These are phyloP conservation scores for Yamadazyma songkhlaensis DNA, from an alignment of 1,139 yeast genomes.

Conservation along the genomic window DNA sequence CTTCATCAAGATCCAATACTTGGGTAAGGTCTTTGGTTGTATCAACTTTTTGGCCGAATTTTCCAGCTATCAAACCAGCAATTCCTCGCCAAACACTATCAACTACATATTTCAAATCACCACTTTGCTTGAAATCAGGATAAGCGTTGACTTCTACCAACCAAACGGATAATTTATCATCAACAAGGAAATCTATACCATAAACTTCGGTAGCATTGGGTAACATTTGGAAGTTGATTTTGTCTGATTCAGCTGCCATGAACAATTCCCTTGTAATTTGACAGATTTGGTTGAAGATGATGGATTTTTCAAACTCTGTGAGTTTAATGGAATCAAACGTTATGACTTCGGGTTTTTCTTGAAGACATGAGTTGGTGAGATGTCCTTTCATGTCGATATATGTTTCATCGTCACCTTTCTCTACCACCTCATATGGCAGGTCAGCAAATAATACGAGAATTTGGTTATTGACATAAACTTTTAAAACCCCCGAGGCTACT, in stretches of 20 bases:
- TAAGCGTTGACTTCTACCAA: slow-evolving; percentile 87
- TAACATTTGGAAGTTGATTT: slow-evolving; percentile 86
- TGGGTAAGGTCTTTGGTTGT: slow-evolving; percentile 2
- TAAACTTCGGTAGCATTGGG: slow-evolving; percentile 79
- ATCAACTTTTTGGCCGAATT: slow-evolving; percentile 1
- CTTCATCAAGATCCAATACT: slow-evolving; percentile 1
- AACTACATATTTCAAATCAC: slow-evolving; percentile 68
- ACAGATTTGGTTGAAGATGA: slow-evolving; percentile 55
- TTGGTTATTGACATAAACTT: slow-evolving; percentile 74
- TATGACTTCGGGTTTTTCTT: slow-evolving; percentile 54
- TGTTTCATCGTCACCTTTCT: slow-evolving; percentile 15
- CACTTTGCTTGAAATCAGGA: slow-evolving; percentile 97
- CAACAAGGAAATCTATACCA: slow-evolving; percentile 85
- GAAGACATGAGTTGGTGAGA: slow-evolving; percentile 90
- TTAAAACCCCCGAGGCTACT: slow-evolving; percentile 68
- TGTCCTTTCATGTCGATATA: slow-evolving; percentile 62
- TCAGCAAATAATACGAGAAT: slow-evolving; percentile 82
- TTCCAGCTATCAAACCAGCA: slow-evolving; percentile 2
- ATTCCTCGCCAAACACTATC: slow-evolving; percentile 24
- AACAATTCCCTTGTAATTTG: slow-evolving; percentile 68
- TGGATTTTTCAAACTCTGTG: slow-evolving; percentile 18
- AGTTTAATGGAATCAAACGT: slow-evolving; percentile 61
- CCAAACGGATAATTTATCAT: slow-evolving; percentile 49
- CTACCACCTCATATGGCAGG: slow-evolving; percentile 33
- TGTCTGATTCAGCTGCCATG: slow-evolving; percentile 77